Conservation (phyloP, 441 rosid species). For the Adansonia madagascariensis region DNA sequence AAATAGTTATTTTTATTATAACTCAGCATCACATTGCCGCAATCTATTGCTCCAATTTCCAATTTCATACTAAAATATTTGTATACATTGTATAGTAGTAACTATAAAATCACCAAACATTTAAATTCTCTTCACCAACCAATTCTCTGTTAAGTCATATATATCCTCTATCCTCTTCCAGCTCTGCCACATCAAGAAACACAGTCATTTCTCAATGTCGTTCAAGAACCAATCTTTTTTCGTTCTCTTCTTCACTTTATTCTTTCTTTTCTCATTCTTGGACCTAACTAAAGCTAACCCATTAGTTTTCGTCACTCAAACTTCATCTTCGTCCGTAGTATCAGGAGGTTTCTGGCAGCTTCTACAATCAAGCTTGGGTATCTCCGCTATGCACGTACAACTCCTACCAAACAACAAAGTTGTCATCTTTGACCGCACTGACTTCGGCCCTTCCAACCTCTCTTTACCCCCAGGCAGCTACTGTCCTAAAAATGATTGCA, state of each 20-base stretch:
- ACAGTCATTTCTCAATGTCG: conserved; percentile 1
- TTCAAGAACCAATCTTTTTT: conserved; percentile 19
- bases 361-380: conserved; percentile 36
- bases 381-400: conserved; percentile 49
- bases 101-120: not conserved
- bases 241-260: not conserved
- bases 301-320: not conserved
- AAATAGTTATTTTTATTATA: not conserved
- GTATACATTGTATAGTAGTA: not conserved
- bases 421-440: conserved; percentile 43
- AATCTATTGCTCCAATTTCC: not conserved
- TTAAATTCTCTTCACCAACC: not conserved
- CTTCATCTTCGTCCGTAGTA: not conserved
- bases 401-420: conserved; percentile 48
- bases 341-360: conserved; percentile 35
- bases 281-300: not conserved
- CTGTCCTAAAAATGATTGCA: conserved; percentile 32
- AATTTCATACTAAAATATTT: not conserved
- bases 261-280: not conserved
- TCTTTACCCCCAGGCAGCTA: conserved; percentile 38
- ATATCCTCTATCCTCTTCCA: not conserved
- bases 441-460: conserved; percentile 43
- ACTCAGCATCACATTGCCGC: not conserved
- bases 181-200: conserved; percentile 1
- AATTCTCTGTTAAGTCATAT: not conserved